A percentile compares a stretch with the other conserved stretches of the same genome.
Conservation (phyloP, 768 basidiomycete genomes). For the Collybia sordida region DNA sequence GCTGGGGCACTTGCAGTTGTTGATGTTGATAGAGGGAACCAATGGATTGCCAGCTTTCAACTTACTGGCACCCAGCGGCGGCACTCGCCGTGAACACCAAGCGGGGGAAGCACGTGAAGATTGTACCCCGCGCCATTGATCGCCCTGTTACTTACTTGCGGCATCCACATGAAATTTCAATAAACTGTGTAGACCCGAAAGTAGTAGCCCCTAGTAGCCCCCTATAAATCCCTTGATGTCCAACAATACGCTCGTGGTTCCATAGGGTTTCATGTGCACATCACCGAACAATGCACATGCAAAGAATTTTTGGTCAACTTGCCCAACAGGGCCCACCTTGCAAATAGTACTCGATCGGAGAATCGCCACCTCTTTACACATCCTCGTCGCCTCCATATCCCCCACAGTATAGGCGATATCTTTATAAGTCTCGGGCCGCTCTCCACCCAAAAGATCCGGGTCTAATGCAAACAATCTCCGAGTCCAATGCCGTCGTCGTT, state of each 20-base stretch:
- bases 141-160: no score
- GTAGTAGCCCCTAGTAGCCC: slow-evolving; percentile 1
- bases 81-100: neutral
- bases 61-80: neutral
- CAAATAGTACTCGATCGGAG: slow-evolving; percentile 37
- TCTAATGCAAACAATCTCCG: slow-evolving; percentile 35
- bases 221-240: neutral
- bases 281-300: slow-evolving; percentile 13
- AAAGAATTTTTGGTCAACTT: slow-evolving; percentile 9
- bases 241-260: neutral
- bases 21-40: neutral
- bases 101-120: slow-evolving; percentile 1
- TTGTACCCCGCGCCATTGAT: neutral
- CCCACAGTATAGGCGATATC: slow-evolving; percentile 32
- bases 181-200: neutral
- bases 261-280: no score
- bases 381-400: slow-evolving; percentile 28
- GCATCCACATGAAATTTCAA: neutral
- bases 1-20: neutral
- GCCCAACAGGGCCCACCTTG: slow-evolving; percentile 26
- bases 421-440: slow-evolving; percentile 39
- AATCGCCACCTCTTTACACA: slow-evolving; percentile 26
- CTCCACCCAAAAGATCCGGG: slow-evolving; percentile 33
- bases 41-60: slow-evolving; percentile 9
- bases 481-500: slow-evolving; percentile 32